A percentile compares a stretch with the other conserved stretches of the same genome.
phyloP scores from a whole-genome alignment of 441 rosid species.

The Mallotus repandus region DNA sequence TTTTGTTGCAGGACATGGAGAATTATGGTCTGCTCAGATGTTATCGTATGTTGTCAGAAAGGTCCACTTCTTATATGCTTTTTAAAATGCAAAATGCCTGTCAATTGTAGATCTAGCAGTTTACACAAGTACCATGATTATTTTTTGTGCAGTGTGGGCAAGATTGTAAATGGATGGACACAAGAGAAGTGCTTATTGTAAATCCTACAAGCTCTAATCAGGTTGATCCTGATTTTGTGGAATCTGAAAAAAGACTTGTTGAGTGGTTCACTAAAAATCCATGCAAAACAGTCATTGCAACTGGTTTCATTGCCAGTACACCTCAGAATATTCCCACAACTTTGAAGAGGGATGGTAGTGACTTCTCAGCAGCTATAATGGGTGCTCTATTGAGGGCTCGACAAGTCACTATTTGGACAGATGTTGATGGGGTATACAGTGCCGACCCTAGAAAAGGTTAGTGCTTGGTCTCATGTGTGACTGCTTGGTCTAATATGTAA shows the following conservation, averaged over 20 bases:
- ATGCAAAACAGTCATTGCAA: constrained; percentile 64
- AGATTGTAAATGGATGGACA: constrained; percentile 94
- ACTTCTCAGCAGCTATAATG: constrained; percentile 97
- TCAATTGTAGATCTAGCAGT: constrained; percentile 2
- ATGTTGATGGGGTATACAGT: constrained; percentile 93
- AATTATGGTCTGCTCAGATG: constrained; percentile 97
- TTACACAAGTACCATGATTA: constrained; percentile 11
- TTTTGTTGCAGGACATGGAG: constrained; percentile 96
- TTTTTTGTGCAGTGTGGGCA: constrained; percentile 53
- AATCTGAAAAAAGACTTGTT: constrained; percentile 75
- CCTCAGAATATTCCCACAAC: constrained; percentile 93
- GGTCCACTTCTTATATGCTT: constrained; percentile 39
- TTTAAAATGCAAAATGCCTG: neutral
- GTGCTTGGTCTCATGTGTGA: constrained; percentile 20
- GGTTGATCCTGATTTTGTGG: constrained; percentile 88
- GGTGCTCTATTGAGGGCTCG: constrained; percentile 78
- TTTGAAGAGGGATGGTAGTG: constrained; percentile 97
- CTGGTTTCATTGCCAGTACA: constrained; percentile 98
- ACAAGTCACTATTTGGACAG: constrained; percentile 97
- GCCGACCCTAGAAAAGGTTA: constrained; percentile 98
- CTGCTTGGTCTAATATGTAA: neutral
- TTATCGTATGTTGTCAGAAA: constrained; percentile 77
- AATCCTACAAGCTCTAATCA: constrained; percentile 78
- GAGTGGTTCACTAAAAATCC: constrained; percentile 75
- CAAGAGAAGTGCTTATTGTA: constrained; percentile 90